Conservation (phyloP, 345 rosid species). For the Moricandia moricandioides region DNA sequence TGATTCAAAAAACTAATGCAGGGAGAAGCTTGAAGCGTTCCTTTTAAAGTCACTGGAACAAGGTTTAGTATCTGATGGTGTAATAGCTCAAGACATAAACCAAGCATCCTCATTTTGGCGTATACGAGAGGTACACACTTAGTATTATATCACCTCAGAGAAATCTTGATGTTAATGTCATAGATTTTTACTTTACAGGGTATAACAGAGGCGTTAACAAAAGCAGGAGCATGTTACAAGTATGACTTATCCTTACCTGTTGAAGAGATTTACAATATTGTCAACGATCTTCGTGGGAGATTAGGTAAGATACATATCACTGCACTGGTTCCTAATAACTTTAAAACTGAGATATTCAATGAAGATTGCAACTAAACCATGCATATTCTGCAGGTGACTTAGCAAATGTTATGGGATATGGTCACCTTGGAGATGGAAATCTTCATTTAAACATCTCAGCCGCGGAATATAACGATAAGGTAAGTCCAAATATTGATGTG, state of each 20-base stretch:
- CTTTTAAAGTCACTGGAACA: conserved; percentile 69
- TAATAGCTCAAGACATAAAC: conserved; percentile 88
- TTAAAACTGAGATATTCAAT: neutral
- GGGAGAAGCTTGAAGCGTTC: conserved; percentile 94
- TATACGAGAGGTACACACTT: conserved; percentile 68
- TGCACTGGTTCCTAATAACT: neutral
- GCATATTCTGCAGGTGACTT: conserved; percentile 46
- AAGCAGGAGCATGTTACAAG: conserved; percentile 86
- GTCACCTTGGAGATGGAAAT: conserved; percentile 96
- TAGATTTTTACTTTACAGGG: conserved; percentile 47
- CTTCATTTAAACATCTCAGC: conserved; percentile 88
- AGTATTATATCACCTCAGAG: neutral
- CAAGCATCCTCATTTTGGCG: conserved; percentile 91
- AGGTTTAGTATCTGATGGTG: conserved; percentile 88
- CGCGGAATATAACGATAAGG: conserved; percentile 60
- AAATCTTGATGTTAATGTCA: neutral
- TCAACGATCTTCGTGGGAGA: conserved; percentile 69
- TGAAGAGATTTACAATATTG: conserved; percentile 79
- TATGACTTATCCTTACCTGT: conserved; percentile 90
- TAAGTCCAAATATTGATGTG: conserved; percentile 20
- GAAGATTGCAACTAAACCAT: neutral
- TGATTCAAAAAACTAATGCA: conserved; percentile 31
- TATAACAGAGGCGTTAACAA: conserved; percentile 76
- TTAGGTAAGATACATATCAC: conserved; percentile 49
- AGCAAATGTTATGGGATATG: conserved; percentile 78